A percentile compares a stretch with the other conserved stretches of the same genome.
These are phyloP conservation scores for Steccherinum ochraceum DNA, from an alignment of 768 basidiomycete genomes.

Conservation along the genomic window DNA sequence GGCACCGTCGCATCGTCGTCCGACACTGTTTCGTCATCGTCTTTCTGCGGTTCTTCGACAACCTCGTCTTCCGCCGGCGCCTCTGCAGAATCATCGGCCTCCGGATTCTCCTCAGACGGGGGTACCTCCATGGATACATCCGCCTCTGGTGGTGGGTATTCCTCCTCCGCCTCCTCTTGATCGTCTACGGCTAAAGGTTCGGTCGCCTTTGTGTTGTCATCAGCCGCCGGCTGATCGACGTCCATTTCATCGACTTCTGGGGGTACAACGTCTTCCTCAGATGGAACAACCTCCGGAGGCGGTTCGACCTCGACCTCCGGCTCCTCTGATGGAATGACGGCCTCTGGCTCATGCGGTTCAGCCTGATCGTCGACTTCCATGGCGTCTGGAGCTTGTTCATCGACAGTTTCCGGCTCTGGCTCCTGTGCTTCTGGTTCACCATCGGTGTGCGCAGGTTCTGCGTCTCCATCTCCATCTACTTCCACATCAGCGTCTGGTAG, in stretches of 20 bases:
- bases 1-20: too few species aligned
- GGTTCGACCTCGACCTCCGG: background rate
- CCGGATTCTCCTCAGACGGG: background rate
- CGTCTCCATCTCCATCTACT: background rate
- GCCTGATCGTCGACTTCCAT: too few species aligned
- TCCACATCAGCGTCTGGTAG: constrained; percentile 1
- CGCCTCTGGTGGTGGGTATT: background rate
- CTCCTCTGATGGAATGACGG: background rate
- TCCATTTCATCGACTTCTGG: background rate
- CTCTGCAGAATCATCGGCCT: too few species aligned
- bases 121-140: background rate
- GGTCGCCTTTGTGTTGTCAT: too few species aligned
- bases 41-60: too few species aligned
- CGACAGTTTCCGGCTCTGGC: background rate
- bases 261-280: too few species aligned
- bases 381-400: background rate
- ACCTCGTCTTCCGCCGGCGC: too few species aligned
- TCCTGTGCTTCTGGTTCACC: background rate
- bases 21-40: too few species aligned
- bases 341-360: too few species aligned
- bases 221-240: background rate
- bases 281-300: too few species aligned
- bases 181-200: too few species aligned
- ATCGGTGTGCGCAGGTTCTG: background rate
- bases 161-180: too few species aligned